Base-by-base conservation (phyloP, 1,284 basidiomycete genomes). In the Athelia sp. region DNA sequence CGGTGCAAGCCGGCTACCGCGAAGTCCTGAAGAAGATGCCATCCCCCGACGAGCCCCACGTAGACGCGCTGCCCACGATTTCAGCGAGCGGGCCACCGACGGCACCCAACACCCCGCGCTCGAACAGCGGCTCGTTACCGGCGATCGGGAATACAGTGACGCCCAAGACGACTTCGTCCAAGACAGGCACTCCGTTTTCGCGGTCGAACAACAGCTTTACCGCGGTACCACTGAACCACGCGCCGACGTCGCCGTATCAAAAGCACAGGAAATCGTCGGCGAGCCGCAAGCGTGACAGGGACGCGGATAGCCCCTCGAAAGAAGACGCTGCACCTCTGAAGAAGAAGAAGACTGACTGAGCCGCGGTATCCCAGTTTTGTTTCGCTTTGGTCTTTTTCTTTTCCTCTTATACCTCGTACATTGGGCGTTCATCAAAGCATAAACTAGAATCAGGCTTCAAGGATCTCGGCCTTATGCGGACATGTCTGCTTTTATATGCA, bases 1-100 rank as follows among this genome's bases (percentile, higher is more conserved):
- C 85, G 9, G 73, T 90, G 2, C 87, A 89, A 58, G 74, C 74
- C 0, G 87, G 82, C 1, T 90, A 85, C 58, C 74, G 82, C 15
- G 68, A 69, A 1, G 69, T 87, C 6, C 56, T 84, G 9, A 45
- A 51, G 40, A 42, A 50, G 31, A 22, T 19, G 23, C 46, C 36
- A 43, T 43, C 43, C 52, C 22, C 46, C 34, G 26, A 51, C 46
- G 34, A 45, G 35, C 15, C 36, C 43, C 44, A 4, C 48, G 10
- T n/a, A n/a, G n/a, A 11, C 15, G n/a, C 47, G 50, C 18, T 29
- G 19, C 32, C 40, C 42, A 35, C 44, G 31, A 40, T 44, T 17
- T 47, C 54, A 22, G 50, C 58, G 17, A 63, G 66, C 0, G 64
- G 64, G 15, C 61, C 67, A 4, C 59, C 59, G 2, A 56, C 61